phyloP scores from a whole-genome alignment of 73 alveolate species.

The Paramecium pentaurelia region DNA sequence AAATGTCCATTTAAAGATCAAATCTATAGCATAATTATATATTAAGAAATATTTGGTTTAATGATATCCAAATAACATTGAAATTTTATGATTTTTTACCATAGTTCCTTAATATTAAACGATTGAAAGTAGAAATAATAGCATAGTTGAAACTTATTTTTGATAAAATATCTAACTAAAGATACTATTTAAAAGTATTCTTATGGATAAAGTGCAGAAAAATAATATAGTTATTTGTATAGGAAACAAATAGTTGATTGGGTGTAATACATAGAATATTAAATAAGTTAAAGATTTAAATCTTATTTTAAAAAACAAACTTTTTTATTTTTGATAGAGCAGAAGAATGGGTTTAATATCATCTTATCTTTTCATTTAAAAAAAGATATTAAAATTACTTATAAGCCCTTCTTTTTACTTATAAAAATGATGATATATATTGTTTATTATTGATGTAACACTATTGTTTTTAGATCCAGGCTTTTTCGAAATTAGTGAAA shows the following conservation, averaged over 20 bases:
- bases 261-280: conserved; percentile 57
- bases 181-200: conserved; percentile 48
- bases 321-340: background rate
- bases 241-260: conserved; percentile 58
- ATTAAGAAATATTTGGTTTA: background rate
- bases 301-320: conserved; percentile 35
- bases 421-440: too few relatives aligned
- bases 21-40: background rate
- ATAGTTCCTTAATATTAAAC: conserved; percentile 58
- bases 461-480: too few relatives aligned
- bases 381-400: too few relatives aligned
- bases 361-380: too few relatives aligned
- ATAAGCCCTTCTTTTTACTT: too few relatives aligned
- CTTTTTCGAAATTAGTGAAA: background rate
- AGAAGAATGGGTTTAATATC: background rate
- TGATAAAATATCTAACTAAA: conserved; percentile 54
- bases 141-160: conserved; percentile 33
- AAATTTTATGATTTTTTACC: conserved; percentile 53
- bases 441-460: too few relatives aligned
- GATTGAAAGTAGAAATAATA: conserved; percentile 41
- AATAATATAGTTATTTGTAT: conserved; percentile 54
- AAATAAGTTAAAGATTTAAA: conserved; percentile 58
- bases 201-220: conserved; percentile 67
- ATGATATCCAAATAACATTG: conserved; percentile 21
- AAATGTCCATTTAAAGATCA: background rate